Base-by-base conservation (phyloP, 306 rosid genomes). In the Chamaecrista fasciculata region DNA sequence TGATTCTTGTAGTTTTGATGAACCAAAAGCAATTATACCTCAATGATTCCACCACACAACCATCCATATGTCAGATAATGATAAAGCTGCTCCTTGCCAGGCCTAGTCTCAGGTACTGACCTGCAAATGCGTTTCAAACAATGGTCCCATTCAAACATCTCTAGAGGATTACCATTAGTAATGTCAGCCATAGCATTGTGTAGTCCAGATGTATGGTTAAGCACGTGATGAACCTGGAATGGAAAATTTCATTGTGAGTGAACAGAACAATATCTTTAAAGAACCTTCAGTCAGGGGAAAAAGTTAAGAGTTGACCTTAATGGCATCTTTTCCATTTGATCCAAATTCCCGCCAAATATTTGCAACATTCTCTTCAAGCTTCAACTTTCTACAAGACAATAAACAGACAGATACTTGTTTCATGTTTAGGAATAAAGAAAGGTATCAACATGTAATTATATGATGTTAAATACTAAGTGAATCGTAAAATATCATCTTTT, bases 41-140 rank as follows among this genome's bases (percentile, higher is more conserved):
- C 97, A 20, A 95, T 80, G 74, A 95, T 91, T 65, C 99, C 97
- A 71, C 97, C 99, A 68, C 99, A 95, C 59, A 95, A 71, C 95
- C 95, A 91, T 50, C 99, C 99, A 80, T 56, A 95, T 33, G 97
- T 82, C 24, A 89, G 73, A 75, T 84, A 89, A 83, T 91, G 99
- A 82, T 95, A 95, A 56, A 76, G 63, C 86, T 95, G 99, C 86
- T 82, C 78, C 85, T 83, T 83, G 74, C 96, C 97, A 40, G 97
- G 96, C 80, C 85, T 86, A 19, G 97, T 87, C 85, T 95, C 97
- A 24, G 96, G 97, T 23, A 24, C 81, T 37, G 96, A 81, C 57
- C 11, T 62, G 29, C 93, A 86, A 70, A 89, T 81, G 47, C 68
- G 66, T 19, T 84, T 75, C 70, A 95, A 86, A 79, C 97, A 89